Conservation (phyloP, 768 basidiomycete species). For the Hebeloma cylindrosporum region DNA sequence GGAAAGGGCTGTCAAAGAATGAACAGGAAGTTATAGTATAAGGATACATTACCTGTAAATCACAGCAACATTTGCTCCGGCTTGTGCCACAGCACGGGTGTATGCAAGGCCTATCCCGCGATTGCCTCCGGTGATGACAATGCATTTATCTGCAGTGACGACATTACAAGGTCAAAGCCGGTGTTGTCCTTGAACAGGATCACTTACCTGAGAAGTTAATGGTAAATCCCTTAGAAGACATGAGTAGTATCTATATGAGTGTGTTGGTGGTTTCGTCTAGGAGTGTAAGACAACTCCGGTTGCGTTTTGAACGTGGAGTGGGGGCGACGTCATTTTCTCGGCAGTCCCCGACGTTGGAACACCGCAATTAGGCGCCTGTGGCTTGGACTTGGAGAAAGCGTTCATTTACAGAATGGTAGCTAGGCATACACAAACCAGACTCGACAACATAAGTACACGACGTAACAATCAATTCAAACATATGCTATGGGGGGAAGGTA, state of each 20-base stretch:
- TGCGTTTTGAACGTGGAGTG: too few species aligned
- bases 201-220: constrained; percentile 16
- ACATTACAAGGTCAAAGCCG: neutral
- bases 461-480: too few species aligned
- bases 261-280: too few species aligned
- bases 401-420: too few species aligned
- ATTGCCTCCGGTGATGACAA: constrained; percentile 63
- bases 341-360: too few species aligned
- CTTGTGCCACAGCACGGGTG: constrained; percentile 50
- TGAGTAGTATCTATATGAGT: neutral
- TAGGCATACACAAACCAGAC: too few species aligned
- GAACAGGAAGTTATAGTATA: neutral
- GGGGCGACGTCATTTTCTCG: too few species aligned
- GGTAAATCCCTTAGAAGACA: constrained; percentile 9
- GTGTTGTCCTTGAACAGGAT: neutral
- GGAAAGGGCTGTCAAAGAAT: neutral
- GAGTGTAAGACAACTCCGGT: too few species aligned
- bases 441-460: too few species aligned
- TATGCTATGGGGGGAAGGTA: too few species aligned
- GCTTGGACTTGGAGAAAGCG: too few species aligned
- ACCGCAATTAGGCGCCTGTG: too few species aligned
- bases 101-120: constrained; percentile 61
- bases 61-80: constrained; percentile 60
- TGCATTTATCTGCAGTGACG: constrained; percentile 37
- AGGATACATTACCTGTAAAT: constrained; percentile 48